Base-by-base conservation (phyloP, 371 early-diverging fungal species). In the Saksenaea vasiformis region DNA sequence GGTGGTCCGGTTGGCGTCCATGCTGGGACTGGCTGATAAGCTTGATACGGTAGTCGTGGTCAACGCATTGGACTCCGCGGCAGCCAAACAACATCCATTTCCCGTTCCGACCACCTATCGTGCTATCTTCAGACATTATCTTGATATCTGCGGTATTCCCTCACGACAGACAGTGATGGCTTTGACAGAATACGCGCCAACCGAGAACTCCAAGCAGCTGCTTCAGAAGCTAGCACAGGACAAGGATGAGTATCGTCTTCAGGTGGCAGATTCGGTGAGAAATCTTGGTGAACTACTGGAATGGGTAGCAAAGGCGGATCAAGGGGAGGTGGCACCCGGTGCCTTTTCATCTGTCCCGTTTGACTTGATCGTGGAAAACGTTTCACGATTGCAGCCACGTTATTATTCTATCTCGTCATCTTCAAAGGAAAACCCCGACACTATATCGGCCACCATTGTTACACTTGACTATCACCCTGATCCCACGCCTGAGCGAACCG, bases 371-470 rank as follows among this genome's bases (percentile, higher is more conserved):
- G 78, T 92, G 19, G 97, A 96, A 70, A 80, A 88, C 26, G 79
- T 96, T 5, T 86, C 93, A 28, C 90, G 94, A 54, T 83, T 95
- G 39, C 89, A 91, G 65, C 91, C 95, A 44, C 91, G 99, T 15
- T 95, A 94, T 80, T 98, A 98, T 74, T 95, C 95, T 44, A 98
- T 98, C 61, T 94, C 94, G n/a, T 94, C 94, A 27, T 93, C 94
- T 13, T 78, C 93, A 56, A 85, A 84, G 58, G 88, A 88, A 47
- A 72, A 79, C 56, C 95, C 95, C 24, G 85, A 86, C 47, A 72
- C 67, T 19, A 89, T 95, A 35, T 80, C 88, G 58, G 83, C 94
- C 64, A 98, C 98, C 19, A 94, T 94, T 15, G 94, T 94, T 17
- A 91, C 95, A 39, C 83, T 97, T 26, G 83, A 90, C 35, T 98